Conservation (phyloP, 495 filamentous ascomycete species). For the Hypomontagnella monticulosa region DNA sequence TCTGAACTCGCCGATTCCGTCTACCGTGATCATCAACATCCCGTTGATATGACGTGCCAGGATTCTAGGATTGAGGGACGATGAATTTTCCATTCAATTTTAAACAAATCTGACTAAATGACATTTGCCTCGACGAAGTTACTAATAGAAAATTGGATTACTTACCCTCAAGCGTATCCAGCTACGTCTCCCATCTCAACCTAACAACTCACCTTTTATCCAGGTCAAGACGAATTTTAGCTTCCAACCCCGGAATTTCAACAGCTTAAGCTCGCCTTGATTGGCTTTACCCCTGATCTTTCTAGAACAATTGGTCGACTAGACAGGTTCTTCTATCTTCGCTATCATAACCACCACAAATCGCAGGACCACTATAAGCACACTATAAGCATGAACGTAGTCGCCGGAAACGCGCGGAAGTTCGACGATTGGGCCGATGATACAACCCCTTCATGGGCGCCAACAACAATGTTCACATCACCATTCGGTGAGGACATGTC, state of each 20-base stretch:
- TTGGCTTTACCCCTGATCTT: no score
- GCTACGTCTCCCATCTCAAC: no score
- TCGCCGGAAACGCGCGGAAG: not conserved
- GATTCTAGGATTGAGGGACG: constrained; percentile 11
- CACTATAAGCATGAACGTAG: constrained; percentile 22
- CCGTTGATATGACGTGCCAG: constrained; percentile 18
- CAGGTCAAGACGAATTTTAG: not conserved
- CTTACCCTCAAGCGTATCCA: not conserved
- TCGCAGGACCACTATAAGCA: not conserved
- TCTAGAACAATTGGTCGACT: no score
- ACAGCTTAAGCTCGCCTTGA: no score
- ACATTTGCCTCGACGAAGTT: constrained; percentile 1
- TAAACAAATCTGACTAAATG: not conserved
- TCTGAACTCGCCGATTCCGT: not conserved
- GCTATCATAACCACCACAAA: not conserved
- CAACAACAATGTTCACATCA: constrained; percentile 24
- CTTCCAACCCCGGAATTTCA: not conserved
- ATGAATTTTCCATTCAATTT: constrained; percentile 4
- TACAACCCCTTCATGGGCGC: constrained; percentile 2
- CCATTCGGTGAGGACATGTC: constrained; percentile 20
- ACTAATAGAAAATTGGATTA: not conserved
- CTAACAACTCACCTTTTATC: not conserved
- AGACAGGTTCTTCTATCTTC: no score
- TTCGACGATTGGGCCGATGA: constrained; percentile 29
- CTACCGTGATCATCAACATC: not conserved